Evolutionary conservation across 139 green algal species (phyloP), one percentile per base, ranked within the genome.

Genomic region (Chlorella sp.): DNA sequence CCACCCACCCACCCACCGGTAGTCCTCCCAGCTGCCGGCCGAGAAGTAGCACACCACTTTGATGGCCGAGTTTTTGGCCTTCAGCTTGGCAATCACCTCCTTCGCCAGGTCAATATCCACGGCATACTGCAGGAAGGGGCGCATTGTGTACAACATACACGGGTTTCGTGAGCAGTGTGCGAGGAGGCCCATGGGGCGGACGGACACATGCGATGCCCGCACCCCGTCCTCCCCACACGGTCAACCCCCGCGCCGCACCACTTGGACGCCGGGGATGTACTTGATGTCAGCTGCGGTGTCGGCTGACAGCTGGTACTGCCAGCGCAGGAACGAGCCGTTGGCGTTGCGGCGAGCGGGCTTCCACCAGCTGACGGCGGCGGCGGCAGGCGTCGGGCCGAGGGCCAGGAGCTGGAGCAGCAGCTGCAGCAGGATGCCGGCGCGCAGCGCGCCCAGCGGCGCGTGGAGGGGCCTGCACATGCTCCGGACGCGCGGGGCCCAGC

Each of bases 21-120:
- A 74, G 34, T 74, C 68, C 34, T 74, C 68, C 15, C 21, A 74
- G 32, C 25, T 23, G 34, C 68, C 68, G 4, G 34, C 68, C 6
- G 30, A 44, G 34, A 74, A 74, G 68, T 74, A 74, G 68, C 68
- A 74, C 4, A 74, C 34, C 17, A 74, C 68, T 17, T 47, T 74
- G 68, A 74, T n/a, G 2, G 17, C 68, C 20, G 18, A 6, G 4
- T n/a, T 38, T 11, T 36, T 38, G 34, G 68, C 18, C 4, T 38
- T 36, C 17, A 39, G 68, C 68, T 20, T n/a, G 44, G 44, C 1
- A 36, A 74, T 74, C 34, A 30, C 32, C 0, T 36, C 28, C 16
- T n/a, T 30, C 0, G 68, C 68, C 4, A 38, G 41, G 68, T 74
- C 68, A 30, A 51, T 47, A 20, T 74, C 68, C 4, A 74, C 41